Conservation (phyloP, 169 alveolate species). For the Plasmodium ovale region DNA sequence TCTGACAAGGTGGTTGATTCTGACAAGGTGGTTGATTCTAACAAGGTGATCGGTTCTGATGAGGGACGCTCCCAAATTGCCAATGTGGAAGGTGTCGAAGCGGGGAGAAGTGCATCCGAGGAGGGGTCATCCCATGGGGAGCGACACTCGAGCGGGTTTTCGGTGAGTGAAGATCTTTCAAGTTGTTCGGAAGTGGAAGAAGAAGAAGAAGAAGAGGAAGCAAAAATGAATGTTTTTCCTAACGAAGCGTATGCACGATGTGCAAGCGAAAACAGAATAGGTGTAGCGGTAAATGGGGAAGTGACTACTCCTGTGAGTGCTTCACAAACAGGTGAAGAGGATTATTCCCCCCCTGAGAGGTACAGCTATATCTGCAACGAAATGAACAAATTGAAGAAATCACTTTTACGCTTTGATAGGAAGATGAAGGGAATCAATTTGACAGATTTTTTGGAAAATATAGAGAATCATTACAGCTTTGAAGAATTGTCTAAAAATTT, state of each 20-base stretch:
- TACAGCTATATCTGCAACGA: constrained; percentile 10
- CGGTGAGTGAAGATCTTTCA: too few species aligned
- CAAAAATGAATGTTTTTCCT: not conserved
- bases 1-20: too few species aligned
- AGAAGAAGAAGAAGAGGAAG: not conserved
- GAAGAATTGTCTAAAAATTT: constrained; percentile 65
- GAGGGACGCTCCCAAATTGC: too few species aligned
- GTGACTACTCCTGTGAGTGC: not conserved
- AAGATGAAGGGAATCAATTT: constrained; percentile 31
- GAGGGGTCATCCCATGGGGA: too few species aligned
- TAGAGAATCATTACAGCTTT: constrained; percentile 45
- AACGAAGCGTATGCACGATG: not conserved
- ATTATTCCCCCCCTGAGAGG: too few species aligned
- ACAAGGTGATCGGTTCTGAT: too few species aligned
- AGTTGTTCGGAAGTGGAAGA: too few species aligned
- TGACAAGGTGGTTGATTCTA: too few species aligned
- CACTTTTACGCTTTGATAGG: not conserved
- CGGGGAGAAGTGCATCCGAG: too few species aligned
- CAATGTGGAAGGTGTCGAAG: too few species aligned
- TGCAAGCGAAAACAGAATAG: not conserved
- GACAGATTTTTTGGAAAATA: constrained; percentile 14
- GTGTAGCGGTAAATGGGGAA: not conserved
- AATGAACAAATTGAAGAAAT: constrained; percentile 9
- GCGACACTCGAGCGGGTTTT: too few species aligned
- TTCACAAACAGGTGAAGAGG: not conserved